phyloP scores from a whole-genome alignment of 139 green algal genomes.

The Chlorella sp. region DNA sequence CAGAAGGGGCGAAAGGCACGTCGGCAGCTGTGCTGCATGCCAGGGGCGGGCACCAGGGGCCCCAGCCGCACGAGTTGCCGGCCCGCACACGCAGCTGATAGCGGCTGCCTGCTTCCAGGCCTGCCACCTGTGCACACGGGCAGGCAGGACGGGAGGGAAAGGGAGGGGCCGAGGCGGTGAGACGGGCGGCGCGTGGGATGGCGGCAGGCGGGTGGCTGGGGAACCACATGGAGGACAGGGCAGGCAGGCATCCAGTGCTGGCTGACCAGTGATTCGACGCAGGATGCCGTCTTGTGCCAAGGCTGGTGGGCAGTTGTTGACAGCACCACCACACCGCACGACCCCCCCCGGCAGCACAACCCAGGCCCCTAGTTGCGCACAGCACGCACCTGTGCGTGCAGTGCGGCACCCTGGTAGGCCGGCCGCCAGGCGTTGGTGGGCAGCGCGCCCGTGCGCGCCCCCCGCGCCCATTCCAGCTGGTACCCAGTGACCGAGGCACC shows the following conservation, averaged over 20 bases:
- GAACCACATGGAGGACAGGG: not conserved
- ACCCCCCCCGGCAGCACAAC: too few species aligned
- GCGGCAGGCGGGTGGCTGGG: not conserved
- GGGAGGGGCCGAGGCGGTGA: not conserved
- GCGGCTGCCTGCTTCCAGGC: conserved; percentile 47
- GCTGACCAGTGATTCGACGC: not conserved
- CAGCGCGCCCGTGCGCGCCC: not conserved
- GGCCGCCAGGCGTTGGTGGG: not conserved
- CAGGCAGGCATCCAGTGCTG: too few species aligned
- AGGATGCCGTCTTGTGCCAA: not conserved
- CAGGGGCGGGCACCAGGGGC: conserved; percentile 41
- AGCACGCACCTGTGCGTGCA: conserved; percentile 1
- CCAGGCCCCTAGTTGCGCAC: not conserved
- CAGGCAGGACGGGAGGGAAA: not conserved
- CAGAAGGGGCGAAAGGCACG: conserved; percentile 50
- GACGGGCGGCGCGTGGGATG: not conserved
- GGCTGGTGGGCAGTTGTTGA: not conserved
- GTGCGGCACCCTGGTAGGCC: not conserved
- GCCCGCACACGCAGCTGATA: conserved; percentile 63
- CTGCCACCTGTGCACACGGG: conserved; percentile 29
- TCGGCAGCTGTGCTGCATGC: conserved; percentile 48
- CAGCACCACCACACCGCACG: too few species aligned
- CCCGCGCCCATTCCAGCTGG: conserved; percentile 52
- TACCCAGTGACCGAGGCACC: conserved; percentile 61
- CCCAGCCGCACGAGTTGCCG: conserved; percentile 57